Evolutionary conservation across 2,329 filamentous ascomycete genomes (phyloP).

Genomic region (Aspergillus amoenus): DNA sequence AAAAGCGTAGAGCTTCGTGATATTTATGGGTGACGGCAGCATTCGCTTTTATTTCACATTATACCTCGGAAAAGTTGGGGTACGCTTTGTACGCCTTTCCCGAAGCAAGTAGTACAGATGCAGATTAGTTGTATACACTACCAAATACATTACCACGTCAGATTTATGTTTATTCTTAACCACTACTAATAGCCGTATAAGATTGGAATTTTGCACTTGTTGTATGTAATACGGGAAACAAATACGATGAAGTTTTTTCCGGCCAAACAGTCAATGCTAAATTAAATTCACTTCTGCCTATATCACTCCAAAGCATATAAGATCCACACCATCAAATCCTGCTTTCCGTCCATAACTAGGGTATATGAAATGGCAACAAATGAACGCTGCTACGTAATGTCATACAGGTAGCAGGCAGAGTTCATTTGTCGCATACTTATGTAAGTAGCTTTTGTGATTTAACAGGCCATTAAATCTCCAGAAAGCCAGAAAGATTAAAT

Average conservation of each 20-base stretch:
- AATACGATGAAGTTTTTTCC: background rate
- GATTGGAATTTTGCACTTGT: background rate
- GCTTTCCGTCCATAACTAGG: background rate
- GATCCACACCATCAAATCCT: background rate
- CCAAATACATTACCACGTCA: background rate
- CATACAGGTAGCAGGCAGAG: too few species aligned
- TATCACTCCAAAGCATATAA: background rate
- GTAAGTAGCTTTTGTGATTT: background rate
- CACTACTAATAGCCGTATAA: background rate
- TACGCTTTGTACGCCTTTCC: background rate
- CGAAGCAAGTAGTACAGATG: background rate
- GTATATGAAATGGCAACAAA: background rate
- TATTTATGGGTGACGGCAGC: conserved; percentile 2
- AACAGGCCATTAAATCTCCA: background rate
- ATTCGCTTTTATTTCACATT: conserved; percentile 2
- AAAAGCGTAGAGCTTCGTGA: background rate
- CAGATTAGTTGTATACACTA: background rate
- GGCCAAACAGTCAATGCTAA: background rate
- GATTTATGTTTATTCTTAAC: background rate
- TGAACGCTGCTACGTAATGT: background rate
- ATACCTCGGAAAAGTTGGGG: background rate
- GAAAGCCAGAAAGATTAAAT: background rate
- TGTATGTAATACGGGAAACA: background rate
- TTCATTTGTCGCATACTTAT: background rate
- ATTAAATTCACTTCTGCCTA: background rate